Percentiles rank a stretch among this genome's conserved stretches.
Evolutionary conservation across 2,329 filamentous ascomycete species (phyloP).

Genomic region (Aspergillus texensis): DNA sequence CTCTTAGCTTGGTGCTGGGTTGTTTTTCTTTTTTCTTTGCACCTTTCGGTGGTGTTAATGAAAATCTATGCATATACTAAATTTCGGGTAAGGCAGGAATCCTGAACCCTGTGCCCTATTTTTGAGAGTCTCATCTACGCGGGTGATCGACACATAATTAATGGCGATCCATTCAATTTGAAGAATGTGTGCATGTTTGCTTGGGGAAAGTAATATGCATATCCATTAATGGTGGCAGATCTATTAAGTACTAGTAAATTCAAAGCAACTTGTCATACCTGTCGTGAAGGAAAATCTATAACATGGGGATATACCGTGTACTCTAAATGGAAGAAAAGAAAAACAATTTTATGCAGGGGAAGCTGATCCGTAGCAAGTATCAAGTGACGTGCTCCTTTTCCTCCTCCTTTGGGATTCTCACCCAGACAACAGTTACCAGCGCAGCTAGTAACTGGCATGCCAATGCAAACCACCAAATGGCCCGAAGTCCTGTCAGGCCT

Average conservation of each 20-base stretch:
- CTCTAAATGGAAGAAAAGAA: neutral
- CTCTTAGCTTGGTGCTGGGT: neutral
- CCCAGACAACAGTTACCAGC: constrained; percentile 41
- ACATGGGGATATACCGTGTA: neutral
- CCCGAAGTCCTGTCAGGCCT: constrained; percentile 38
- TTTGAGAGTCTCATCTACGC: neutral
- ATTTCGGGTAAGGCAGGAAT: neutral
- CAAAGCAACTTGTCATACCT: neutral
- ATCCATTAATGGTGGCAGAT: too few species aligned
- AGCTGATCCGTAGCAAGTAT: neutral
- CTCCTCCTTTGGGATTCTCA: constrained; percentile 47
- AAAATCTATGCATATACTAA: neutral
- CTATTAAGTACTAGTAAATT: neutral
- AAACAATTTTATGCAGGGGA: neutral
- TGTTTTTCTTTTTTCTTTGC: neutral
- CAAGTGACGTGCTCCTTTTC: constrained; percentile 35
- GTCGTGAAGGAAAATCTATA: neutral
- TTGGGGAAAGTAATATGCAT: too few species aligned
- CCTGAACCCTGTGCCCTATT: neutral
- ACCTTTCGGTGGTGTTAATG: neutral
- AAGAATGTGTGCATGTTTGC: neutral
- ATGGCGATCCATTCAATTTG: neutral
- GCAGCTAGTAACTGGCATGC: constrained; percentile 39
- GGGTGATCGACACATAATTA: neutral
- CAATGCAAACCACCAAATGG: constrained; percentile 47